These are phyloP conservation scores for Chaetomium tenue DNA, from an alignment of 495 filamentous ascomycete genomes.

Conservation along the genomic window DNA sequence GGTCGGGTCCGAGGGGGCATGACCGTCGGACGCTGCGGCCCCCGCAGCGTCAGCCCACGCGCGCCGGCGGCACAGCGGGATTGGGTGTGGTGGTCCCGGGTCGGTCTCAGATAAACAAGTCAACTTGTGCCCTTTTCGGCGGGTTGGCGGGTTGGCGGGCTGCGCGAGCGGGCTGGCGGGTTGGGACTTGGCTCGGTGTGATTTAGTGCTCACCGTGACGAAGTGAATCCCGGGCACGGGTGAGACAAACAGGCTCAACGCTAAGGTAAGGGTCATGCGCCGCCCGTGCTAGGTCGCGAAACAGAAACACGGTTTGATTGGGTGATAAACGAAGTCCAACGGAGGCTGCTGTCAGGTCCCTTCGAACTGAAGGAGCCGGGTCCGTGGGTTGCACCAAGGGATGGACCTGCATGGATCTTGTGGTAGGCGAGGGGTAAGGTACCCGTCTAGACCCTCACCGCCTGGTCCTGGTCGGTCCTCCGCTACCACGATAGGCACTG, in stretches of 20 bases:
- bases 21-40: no score
- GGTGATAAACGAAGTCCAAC: neutral
- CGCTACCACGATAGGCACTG: neutral
- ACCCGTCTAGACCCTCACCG: conserved; percentile 4
- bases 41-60: neutral
- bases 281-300: no score
- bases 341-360: neutral
- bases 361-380: neutral
- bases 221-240: neutral
- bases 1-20: no score
- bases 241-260: neutral
- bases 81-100: no score
- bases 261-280: neutral
- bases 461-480: neutral
- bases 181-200: neutral
- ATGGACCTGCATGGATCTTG: neutral
- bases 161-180: no score
- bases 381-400: conserved; percentile 7
- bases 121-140: no score
- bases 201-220: neutral
- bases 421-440: conserved; percentile 6
- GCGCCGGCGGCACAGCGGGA: neutral
- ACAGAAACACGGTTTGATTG: neutral
- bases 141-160: no score
- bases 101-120: neutral